Base-by-base conservation (phyloP, 192 early-diverging fungal species). In the Rhizophagus clarus region DNA sequence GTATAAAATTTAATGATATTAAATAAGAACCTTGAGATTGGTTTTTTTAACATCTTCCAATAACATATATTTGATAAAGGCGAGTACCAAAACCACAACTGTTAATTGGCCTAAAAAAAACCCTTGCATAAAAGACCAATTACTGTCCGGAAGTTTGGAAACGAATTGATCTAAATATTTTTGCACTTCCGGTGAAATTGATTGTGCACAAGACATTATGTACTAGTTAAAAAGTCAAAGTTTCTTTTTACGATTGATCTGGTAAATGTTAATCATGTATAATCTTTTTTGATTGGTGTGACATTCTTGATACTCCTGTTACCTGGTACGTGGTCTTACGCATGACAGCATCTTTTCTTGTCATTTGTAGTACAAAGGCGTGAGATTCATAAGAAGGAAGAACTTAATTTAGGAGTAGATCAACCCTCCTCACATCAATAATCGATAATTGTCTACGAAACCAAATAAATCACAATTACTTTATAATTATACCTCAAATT, bases 61-160 rank as follows among this genome's bases (percentile, higher is more conserved):
- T 22, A 90, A 80, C 34, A 91, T 74, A 61, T 86, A 91, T 37
- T 86, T 85, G 51, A 91, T 80, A 37, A 82, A 86, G 29, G 86
- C 80, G 32, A 88, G 77, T 63, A 91, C 84, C 17, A 90, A 64
- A 26, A 88, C 22, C 28, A 91, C 76, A 8, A 90, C 83, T 29
- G 84, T 87, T 3, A 88, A 15, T 80, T 90, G 87, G 28, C 87
- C 87, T 17, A 87, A 75, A 34, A 89, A 64, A 47, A 91, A 75
- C 4, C 89, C 89, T 63, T 86, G 82, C 1, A 85, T 80, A 74
- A 90, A 90, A 8, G 87, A 87, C 84, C 34, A 78, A 17, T 64
- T 68, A 26, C 32, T 69, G 1, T 9, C 31, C 28, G 64, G 26
- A 29, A 45, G 24, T 61, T 47, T 78, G 7, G 40, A 47, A 51